Evolutionary conservation across 148 eudicot genomes (phyloP).

Genomic region (Oxyria digyna): DNA sequence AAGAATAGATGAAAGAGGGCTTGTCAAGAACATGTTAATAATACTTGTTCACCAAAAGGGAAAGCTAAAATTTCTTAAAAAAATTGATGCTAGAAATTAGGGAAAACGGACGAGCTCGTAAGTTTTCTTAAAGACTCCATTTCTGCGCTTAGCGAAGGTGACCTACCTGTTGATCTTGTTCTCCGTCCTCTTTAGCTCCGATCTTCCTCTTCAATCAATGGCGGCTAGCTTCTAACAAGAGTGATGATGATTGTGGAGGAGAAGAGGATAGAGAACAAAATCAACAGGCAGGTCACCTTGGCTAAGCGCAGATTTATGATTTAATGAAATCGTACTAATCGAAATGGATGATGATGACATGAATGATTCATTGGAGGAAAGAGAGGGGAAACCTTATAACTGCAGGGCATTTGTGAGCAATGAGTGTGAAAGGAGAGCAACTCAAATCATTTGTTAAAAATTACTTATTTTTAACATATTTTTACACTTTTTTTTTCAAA

Average conservation of each 20-base stretch:
- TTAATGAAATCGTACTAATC: too few relatives aligned
- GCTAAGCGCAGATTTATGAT: too few relatives aligned
- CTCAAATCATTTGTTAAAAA: too few relatives aligned
- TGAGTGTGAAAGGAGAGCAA: background rate
- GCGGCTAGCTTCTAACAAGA: too few relatives aligned
- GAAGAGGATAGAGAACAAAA: too few relatives aligned
- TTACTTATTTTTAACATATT: too few relatives aligned
- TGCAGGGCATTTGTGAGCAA: conserved; percentile 1
- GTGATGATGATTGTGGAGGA: too few relatives aligned
- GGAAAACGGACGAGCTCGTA: conserved; percentile 21
- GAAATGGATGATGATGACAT: too few relatives aligned
- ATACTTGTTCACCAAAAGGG: conserved; percentile 54
- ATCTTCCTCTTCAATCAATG: conserved; percentile 35
- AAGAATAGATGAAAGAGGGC: background rate
- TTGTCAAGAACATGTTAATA: background rate
- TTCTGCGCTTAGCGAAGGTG: conserved; percentile 51
- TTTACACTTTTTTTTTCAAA: too few relatives aligned
- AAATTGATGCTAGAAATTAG: background rate
- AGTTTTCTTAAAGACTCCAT: conserved; percentile 53
- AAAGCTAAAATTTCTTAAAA: conserved; percentile 13
- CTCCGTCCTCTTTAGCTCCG: conserved; percentile 49
- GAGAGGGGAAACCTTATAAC: conserved; percentile 18
- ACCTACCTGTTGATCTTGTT: conserved; percentile 61
- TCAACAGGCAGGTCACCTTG: too few relatives aligned
- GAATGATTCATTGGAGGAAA: too few relatives aligned